Conservation (phyloP, 73 alveolate species). For the Urostyla sp. region DNA sequence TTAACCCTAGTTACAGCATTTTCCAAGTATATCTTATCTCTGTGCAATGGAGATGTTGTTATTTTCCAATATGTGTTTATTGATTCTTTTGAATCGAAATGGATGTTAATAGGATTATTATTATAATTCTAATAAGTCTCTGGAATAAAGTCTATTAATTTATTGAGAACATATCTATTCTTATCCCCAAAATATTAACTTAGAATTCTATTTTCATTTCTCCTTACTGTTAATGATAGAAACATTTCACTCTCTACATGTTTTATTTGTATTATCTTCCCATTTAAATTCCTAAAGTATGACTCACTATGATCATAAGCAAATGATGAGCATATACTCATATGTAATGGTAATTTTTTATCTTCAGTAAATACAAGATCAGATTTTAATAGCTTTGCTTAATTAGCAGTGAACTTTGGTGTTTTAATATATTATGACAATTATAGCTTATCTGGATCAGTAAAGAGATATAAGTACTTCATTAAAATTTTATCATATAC, state of each 20-base stretch:
- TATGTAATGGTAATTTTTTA: conserved; percentile 16
- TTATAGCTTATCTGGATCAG: conserved; percentile 15
- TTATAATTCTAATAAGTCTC: conserved; percentile 7
- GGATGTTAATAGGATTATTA: conserved; percentile 5
- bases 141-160: conserved; percentile 25
- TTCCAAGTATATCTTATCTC: conserved; percentile 3
- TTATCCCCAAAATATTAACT: conserved; percentile 14
- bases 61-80: conserved; percentile 47
- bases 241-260: conserved; percentile 46
- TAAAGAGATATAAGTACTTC: conserved; percentile 22
- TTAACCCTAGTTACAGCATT: conserved; percentile 30
- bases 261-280: conserved; percentile 27
- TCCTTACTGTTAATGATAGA: conserved; percentile 6
- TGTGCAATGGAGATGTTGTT: conserved; percentile 8
- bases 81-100: conserved; percentile 35
- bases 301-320: conserved; percentile 20
- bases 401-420: not conserved
- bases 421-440: not conserved
- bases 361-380: conserved; percentile 15
- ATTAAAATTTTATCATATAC: conserved; percentile 51
- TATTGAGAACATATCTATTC: conserved; percentile 23
- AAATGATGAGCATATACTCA: not conserved
- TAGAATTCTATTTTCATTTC: conserved; percentile 37
- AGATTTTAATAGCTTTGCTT: not conserved
- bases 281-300: conserved; percentile 14